Base-by-base conservation (phyloP, 2,329 filamentous ascomycete genomes). In the Phaeomoniella chlamydospora region DNA sequence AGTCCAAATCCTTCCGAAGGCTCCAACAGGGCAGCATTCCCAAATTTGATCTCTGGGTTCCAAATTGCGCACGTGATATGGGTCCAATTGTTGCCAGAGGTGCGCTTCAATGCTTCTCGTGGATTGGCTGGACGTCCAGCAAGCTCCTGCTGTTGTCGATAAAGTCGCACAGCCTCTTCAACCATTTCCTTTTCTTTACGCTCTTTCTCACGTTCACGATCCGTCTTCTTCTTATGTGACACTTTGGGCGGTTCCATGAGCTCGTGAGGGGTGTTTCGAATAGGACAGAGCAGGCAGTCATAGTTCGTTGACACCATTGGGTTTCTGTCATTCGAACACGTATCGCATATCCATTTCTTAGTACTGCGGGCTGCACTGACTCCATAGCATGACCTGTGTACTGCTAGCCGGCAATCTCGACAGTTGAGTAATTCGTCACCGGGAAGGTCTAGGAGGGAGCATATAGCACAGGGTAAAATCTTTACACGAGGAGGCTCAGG, bases 61-160 rank as follows among this genome's bases (percentile, higher is more conserved):
- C 84, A 96, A 13, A 94, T 67, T 1, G 90, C 87, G 52, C 90
- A 98, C 26, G 80, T 79, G 17, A 96, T 85, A 54, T 98, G 90
- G 12, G 94, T 84, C 90, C 90, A 98, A 51, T 96, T 96, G 60
- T 96, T 96, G 53, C 92, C 86, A 3, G 81, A 83, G 0, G 90
- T 98, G 34, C 84, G 76, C 61, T 98, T 98, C 43, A 98, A 65
- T 3, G 90, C 80, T 54, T 96, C 90, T 33, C 90, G 75, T 16
- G 90, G 90, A 44, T 84, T 74, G 22, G 80, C 59, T 1, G 90
- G 88, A 33, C 87, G 80, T 46, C 86, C 85, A 48, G 80, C 74
- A 41, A 88, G 80, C 51, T 84, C 74, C 57, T 98, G 88, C 50
- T 75, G 78, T 53, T 80, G 80, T 29, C 75, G 74, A 55, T 93